Evolutionary conservation across 2,329 filamentous ascomycete genomes (phyloP).

Genomic region (Septoria petroselini): DNA sequence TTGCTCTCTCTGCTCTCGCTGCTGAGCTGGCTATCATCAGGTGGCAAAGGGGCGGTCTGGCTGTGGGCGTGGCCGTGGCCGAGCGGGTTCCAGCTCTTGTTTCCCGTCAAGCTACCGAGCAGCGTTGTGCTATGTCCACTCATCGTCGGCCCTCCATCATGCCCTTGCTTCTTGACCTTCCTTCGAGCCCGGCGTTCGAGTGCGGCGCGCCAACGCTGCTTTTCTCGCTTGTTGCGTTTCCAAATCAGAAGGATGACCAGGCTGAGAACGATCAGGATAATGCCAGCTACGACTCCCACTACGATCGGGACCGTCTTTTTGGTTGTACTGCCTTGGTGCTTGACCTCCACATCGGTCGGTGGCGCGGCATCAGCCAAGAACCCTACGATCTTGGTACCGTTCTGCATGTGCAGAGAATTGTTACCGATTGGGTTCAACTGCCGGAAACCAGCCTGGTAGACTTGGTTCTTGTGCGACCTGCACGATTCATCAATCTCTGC

Average conservation of each 20-base stretch:
- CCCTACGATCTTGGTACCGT: constrained; percentile 2
- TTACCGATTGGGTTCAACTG: constrained; percentile 7
- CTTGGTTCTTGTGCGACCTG: constrained; percentile 16
- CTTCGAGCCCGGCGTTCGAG: constrained; percentile 6
- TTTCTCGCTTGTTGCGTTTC: constrained; percentile 11
- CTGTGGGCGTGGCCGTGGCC: neutral
- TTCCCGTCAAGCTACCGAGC: constrained; percentile 9
- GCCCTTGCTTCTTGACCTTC: constrained; percentile 4
- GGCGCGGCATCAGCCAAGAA: constrained; percentile 4
- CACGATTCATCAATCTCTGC: neutral
- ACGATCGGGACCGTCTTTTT: constrained; percentile 6
- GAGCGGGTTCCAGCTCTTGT: constrained; percentile 9
- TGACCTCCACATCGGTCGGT: neutral
- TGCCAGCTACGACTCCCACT: constrained; percentile 2
- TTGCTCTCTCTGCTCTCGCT: neutral
- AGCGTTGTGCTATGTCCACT: constrained; percentile 11
- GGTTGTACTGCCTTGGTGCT: constrained; percentile 1
- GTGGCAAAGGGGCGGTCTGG: neutral
- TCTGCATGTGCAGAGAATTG: constrained; percentile 10
- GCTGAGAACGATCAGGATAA: neutral
- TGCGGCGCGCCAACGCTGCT: constrained; percentile 6
- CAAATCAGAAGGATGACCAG: constrained; percentile 8
- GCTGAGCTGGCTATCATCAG: neutral
- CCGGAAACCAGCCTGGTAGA: constrained; percentile 18
- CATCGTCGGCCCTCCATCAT: neutral